Conservation (phyloP, 2,329 filamentous ascomycete species). For the Septoria petroselini region DNA sequence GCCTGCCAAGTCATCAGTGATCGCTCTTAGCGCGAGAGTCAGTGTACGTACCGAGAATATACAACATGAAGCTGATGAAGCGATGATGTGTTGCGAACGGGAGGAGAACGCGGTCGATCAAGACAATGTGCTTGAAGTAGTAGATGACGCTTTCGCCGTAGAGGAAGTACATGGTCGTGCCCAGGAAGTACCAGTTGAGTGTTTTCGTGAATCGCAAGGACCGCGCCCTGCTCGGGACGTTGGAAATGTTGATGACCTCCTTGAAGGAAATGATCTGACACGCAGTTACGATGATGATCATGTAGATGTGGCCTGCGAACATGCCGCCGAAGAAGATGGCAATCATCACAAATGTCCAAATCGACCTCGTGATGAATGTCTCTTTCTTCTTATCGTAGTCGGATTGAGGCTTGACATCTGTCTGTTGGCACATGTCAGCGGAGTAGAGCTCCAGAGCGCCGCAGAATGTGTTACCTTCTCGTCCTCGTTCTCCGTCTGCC, state of each 20-base stretch:
- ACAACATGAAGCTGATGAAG: conserved; percentile 98
- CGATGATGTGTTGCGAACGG: conserved; percentile 95
- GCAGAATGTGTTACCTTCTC: conserved; percentile 26
- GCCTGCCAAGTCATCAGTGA: conserved; percentile 51
- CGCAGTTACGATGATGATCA: conserved; percentile 87
- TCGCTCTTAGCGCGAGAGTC: not conserved
- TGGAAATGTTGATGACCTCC: conserved; percentile 96
- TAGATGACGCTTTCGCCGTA: conserved; percentile 99
- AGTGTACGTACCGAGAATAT: conserved; percentile 80
- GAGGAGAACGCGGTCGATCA: conserved; percentile 88
- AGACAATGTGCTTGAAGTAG: conserved; percentile 98
- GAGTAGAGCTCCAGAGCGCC: not conserved
- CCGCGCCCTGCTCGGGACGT: conserved; percentile 85
- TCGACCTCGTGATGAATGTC: conserved; percentile 92
- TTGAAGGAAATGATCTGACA: conserved; percentile 98
- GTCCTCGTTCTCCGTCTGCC: conserved; percentile 39
- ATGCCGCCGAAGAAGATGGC: conserved; percentile 84
- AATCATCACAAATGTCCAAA: conserved; percentile 99
- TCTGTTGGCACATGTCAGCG: conserved; percentile 14
- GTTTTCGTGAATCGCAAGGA: conserved; percentile 92
- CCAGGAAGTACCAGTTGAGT: conserved; percentile 98
- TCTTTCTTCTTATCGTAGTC: conserved; percentile 99
- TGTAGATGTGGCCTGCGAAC: conserved; percentile 96
- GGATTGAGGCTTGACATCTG: conserved; percentile 35
- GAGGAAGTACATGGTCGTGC: conserved; percentile 98